These are phyloP conservation scores for Excoecaria agallocha DNA, from an alignment of 345 rosid genomes.

Conservation along the genomic window DNA sequence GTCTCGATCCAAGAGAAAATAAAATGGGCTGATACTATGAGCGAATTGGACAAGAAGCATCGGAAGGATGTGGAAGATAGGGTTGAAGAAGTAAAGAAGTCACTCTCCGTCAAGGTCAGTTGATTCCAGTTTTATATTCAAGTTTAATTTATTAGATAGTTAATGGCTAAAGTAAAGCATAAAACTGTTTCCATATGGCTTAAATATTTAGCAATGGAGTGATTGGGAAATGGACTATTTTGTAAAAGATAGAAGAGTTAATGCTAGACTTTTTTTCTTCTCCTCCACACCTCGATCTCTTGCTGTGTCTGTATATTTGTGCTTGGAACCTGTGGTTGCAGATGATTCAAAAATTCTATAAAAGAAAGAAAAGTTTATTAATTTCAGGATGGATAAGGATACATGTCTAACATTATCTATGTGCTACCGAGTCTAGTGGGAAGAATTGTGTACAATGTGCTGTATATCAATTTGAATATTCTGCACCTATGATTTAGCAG, in stretches of 20 bases:
- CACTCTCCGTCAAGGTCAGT: conserved; percentile 87
- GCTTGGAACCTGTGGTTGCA: not conserved
- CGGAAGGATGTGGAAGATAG: conserved; percentile 73
- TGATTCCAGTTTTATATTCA: conserved; percentile 39
- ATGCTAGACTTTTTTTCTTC: not conserved
- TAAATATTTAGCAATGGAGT: not conserved
- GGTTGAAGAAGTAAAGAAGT: conserved; percentile 82
- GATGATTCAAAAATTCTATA: not conserved
- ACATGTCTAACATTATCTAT: not conserved
- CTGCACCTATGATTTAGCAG: not conserved
- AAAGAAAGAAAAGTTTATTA: not conserved
- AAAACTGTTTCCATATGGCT: not conserved
- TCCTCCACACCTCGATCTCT: not conserved
- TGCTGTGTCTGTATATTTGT: not conserved
- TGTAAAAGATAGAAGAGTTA: not conserved
- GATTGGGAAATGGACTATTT: not conserved
- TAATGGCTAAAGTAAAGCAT: too few relatives aligned
- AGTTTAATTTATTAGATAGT: not conserved
- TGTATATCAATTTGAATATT: not conserved
- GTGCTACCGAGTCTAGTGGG: not conserved
- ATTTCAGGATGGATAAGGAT: not conserved
- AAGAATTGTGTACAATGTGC: not conserved
- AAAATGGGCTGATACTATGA: conserved; percentile 98
- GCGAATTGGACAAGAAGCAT: conserved; percentile 80
- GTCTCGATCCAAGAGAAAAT: conserved; percentile 89